A percentile compares a stretch with the other conserved stretches of the same genome.
Evolutionary conservation across 192 early-diverging fungal genomes (phyloP).

Genomic region (Backusella parvicylindrica): DNA sequence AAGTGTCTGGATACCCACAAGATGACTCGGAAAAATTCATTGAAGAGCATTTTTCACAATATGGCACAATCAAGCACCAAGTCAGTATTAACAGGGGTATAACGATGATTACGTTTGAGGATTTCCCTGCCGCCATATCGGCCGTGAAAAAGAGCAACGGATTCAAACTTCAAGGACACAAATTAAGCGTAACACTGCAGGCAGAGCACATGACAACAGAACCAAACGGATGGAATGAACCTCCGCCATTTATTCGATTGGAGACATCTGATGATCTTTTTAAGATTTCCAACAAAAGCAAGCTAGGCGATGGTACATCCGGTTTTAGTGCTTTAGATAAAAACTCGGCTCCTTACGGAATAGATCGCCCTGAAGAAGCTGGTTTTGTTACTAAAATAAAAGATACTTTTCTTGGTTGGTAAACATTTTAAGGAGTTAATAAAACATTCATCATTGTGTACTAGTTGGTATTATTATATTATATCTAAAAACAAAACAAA

Average conservation of each 20-base stretch:
- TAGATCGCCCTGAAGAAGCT: slow-evolving; percentile 3
- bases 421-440: neutral
- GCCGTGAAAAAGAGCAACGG: neutral
- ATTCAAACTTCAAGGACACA: neutral
- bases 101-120: neutral
- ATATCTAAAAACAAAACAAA: too few relatives aligned
- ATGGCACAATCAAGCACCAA: neutral
- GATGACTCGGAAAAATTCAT: neutral
- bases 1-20: slow-evolving; percentile 1
- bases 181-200: neutral
- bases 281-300: neutral
- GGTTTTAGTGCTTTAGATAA: neutral
- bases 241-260: neutral
- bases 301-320: neutral
- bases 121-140: neutral
- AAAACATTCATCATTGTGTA: neutral
- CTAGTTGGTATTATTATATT: too few relatives aligned
- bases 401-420: slow-evolving; percentile 6
- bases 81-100: neutral
- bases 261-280: neutral
- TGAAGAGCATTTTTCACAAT: neutral
- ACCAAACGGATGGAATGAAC: neutral
- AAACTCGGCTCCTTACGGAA: slow-evolving; percentile 19
- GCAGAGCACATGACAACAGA: neutral
- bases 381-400: neutral